Percentiles rank a stretch among this genome's conserved stretches.
Conservation (phyloP, 371 early-diverging fungal species). For the Mucor sp. region DNA sequence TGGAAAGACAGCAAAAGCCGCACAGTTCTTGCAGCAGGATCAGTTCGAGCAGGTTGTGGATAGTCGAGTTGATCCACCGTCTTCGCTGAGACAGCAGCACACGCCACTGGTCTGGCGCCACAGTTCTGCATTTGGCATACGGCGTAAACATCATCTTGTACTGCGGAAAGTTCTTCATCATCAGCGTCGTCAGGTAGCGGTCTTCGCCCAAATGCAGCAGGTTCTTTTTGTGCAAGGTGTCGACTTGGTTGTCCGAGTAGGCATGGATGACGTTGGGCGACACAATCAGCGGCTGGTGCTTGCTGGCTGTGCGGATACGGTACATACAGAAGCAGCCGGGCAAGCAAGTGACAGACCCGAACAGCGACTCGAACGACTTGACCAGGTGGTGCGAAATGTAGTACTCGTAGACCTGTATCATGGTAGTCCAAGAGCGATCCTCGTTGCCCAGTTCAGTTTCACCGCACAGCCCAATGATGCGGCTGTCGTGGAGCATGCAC, state of each 20-base stretch:
- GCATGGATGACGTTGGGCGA: constrained; percentile 89
- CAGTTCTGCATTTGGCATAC: constrained; percentile 90
- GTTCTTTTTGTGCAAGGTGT: constrained; percentile 98
- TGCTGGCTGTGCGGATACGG: constrained; percentile 80
- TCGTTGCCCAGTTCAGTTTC: constrained; percentile 91
- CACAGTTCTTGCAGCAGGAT: constrained; percentile 84
- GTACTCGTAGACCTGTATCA: constrained; percentile 99
- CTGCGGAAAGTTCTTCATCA: constrained; percentile 98
- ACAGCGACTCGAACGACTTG: constrained; percentile 99
- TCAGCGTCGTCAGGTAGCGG: constrained; percentile 95
- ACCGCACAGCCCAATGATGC: constrained; percentile 91
- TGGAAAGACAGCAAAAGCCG: constrained; percentile 95
- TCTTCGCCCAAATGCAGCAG: constrained; percentile 84
- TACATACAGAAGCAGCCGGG: constrained; percentile 98
- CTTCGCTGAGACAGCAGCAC: constrained; percentile 84
- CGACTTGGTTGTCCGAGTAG: constrained; percentile 95
- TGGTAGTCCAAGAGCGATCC: constrained; percentile 90
- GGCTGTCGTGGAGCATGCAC: constrained; percentile 79
- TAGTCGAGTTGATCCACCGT: constrained; percentile 98
- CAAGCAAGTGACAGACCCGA: constrained; percentile 95
- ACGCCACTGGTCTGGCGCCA: constrained; percentile 91
- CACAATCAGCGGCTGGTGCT: constrained; percentile 88
- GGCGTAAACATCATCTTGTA: constrained; percentile 96
- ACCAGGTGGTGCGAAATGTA: constrained; percentile 98
- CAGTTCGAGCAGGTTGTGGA: constrained; percentile 94